Conservation (phyloP, 83 land plant genomes). For the Picea abies region DNA sequence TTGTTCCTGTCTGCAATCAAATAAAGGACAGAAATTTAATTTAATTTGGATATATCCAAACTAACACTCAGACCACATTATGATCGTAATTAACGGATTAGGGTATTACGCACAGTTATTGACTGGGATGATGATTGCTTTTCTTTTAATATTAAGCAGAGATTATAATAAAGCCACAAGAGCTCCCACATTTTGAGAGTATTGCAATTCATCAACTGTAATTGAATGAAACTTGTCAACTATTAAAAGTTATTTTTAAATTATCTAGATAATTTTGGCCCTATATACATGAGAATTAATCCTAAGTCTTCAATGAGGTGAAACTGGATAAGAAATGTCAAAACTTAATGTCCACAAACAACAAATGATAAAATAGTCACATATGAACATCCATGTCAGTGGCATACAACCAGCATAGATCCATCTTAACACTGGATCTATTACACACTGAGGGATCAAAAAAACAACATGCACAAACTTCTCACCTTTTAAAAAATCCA, state of each 20-base stretch:
- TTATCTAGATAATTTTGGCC: too few species aligned
- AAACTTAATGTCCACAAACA: too few species aligned
- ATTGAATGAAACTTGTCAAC: not conserved
- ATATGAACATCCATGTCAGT: too few species aligned
- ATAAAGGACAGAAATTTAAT: not conserved
- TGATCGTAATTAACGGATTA: not conserved
- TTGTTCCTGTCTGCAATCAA: conserved; percentile 62
- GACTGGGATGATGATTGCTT: not conserved
- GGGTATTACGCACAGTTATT: not conserved
- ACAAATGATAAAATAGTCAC: too few species aligned
- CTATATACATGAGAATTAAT: too few species aligned
- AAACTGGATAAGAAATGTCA: too few species aligned
- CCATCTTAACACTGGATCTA: too few species aligned
- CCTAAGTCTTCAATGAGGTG: too few species aligned
- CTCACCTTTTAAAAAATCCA: too few species aligned
- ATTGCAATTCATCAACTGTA: not conserved
- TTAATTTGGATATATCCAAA: not conserved
- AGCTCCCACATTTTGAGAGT: not conserved
- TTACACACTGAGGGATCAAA: too few species aligned
- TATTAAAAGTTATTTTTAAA: not conserved
- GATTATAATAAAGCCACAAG: not conserved
- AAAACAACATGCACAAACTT: too few species aligned
- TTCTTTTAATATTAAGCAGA: not conserved
- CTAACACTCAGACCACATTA: not conserved
- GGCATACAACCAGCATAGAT: too few species aligned